Evolutionary conservation across 306 rosid genomes (phyloP), one percentile per base, ranked within the genome.

Genomic region (Canavalia ensiformis): DNA sequence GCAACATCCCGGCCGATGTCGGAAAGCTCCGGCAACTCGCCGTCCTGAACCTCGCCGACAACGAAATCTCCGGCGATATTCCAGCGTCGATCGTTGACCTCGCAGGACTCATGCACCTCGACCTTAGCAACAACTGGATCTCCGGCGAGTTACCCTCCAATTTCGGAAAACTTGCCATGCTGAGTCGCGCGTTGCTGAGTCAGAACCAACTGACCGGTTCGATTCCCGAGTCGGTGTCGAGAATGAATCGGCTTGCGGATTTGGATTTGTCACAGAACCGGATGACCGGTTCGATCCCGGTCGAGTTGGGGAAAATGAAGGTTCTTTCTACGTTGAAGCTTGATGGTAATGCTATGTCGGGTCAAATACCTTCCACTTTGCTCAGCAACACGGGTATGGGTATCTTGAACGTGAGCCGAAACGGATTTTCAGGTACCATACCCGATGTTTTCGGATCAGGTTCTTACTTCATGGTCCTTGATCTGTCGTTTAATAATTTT

Each of bases 391-490:
- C 86, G 47, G 94, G 97, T 7, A 47, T 95, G 87, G 99, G 99
- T 0, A 93, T 95, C 0, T 33, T 95, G 67, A 95, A 95, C 71
- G 49, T 95, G 85, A 93, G 99, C 83, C 76, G 98, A 71, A 95
- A 95, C 85, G 64, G 86, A 59, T 69, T 95, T 6, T 90, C 87
- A 4, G 98, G 98, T 1, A 65, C 76, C 45, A 84, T 95, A 65
- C 97, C 99, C 7, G 82, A 93, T 74, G 96, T 87, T 12, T 95
- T 95, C 60, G 84, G 90, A 9, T 7, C 79, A 0, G 82, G 82
- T 31, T 83, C 99, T 0, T 95, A 93, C 72, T 93, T 95, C 39
- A 91, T 91, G 97, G 96, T 78, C 0, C 83, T 95, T 31, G 99
- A 93, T 76, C 83, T 95, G 49, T 95, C 99, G 11, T 84, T 31